Conservation (phyloP, 371 early-diverging fungal species). For the Mycotypha africana region DNA sequence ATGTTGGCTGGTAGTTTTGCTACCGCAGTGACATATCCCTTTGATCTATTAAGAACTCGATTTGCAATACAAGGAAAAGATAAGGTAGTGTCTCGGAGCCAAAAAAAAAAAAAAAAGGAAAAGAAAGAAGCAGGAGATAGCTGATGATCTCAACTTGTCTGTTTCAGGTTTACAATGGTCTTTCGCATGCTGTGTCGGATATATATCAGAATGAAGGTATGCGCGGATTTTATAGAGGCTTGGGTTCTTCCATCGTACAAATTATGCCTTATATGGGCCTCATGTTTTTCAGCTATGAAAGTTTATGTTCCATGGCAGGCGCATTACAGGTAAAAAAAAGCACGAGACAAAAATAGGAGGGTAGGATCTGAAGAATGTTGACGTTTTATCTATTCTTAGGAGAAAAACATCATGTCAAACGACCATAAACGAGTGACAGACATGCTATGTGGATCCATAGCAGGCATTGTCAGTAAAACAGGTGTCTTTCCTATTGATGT, state of each 20-base stretch:
- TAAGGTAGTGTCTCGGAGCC: slow-evolving; percentile 22
- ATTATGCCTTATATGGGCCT: slow-evolving; percentile 91
- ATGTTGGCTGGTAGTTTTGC: slow-evolving; percentile 72
- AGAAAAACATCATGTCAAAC: slow-evolving; percentile 14
- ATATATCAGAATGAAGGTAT: slow-evolving; percentile 71
- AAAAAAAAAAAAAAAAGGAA: neutral
- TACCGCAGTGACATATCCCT: slow-evolving; percentile 80
- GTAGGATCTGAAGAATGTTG: neutral
- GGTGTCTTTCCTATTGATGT: slow-evolving; percentile 87
- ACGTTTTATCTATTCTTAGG: slow-evolving; percentile 1
- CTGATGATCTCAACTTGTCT: too few species aligned
- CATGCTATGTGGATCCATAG: slow-evolving; percentile 69
- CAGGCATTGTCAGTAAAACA: slow-evolving; percentile 77
- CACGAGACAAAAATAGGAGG: neutral
- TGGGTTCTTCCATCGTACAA: slow-evolving; percentile 73
- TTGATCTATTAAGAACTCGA: slow-evolving; percentile 85
- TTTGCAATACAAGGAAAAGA: slow-evolving; percentile 76
- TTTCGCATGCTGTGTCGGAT: slow-evolving; percentile 51
- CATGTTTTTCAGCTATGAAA: slow-evolving; percentile 70
- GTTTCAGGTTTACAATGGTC: slow-evolving; percentile 49
- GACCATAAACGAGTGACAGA: slow-evolving; percentile 36
- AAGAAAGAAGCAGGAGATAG: too few species aligned
- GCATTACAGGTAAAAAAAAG: slow-evolving; percentile 25
- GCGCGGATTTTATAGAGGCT: slow-evolving; percentile 79
- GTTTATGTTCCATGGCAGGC: slow-evolving; percentile 28